These are phyloP conservation scores for Wallemia ichthyophaga DNA, from an alignment of 1,284 basidiomycete species.

Conservation along the genomic window DNA sequence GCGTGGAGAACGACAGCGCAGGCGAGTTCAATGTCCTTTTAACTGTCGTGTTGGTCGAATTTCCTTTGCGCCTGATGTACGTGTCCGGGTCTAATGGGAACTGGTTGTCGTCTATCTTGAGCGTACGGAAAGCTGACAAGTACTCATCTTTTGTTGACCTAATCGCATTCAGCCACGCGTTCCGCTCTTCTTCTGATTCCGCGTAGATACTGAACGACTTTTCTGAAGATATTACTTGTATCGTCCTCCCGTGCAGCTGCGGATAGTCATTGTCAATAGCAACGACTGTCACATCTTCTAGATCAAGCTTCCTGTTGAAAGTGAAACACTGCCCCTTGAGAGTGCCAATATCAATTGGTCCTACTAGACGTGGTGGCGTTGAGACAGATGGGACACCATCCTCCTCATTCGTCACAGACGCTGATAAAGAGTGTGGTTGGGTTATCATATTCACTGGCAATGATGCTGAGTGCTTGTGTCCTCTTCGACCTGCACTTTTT, in stretches of 20 bases:
- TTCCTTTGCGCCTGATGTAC: neutral
- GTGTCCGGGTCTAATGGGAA: slow-evolving; percentile 6
- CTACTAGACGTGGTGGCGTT: slow-evolving; percentile 2
- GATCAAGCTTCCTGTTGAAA: slow-evolving; percentile 32
- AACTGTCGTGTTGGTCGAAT: slow-evolving; percentile 3
- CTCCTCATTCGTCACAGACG: neutral
- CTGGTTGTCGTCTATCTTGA: slow-evolving; percentile 22
- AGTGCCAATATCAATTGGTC: slow-evolving; percentile 1
- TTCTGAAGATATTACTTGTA: slow-evolving; percentile 43
- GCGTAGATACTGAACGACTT: slow-evolving; percentile 45
- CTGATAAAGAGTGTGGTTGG: slow-evolving; percentile 13
- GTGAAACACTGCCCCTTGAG: slow-evolving; percentile 31
- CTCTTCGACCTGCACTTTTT: neutral
- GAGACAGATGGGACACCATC: neutral
- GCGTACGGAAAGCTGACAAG: slow-evolving; percentile 16
- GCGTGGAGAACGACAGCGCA: neutral
- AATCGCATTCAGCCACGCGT: slow-evolving; percentile 37
- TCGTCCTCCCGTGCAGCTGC: slow-evolving; percentile 22
- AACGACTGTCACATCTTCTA: slow-evolving; percentile 47
- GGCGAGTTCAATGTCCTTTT: neutral
- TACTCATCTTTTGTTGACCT: slow-evolving; percentile 39
- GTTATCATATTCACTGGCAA: slow-evolving; percentile 19
- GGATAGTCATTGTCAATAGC: slow-evolving; percentile 22
- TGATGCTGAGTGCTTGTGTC: slow-evolving; percentile 16
- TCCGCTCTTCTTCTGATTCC: slow-evolving; percentile 26